phyloP scores from a whole-genome alignment of 805 yeast genomes.

The Candida loeiensis region DNA sequence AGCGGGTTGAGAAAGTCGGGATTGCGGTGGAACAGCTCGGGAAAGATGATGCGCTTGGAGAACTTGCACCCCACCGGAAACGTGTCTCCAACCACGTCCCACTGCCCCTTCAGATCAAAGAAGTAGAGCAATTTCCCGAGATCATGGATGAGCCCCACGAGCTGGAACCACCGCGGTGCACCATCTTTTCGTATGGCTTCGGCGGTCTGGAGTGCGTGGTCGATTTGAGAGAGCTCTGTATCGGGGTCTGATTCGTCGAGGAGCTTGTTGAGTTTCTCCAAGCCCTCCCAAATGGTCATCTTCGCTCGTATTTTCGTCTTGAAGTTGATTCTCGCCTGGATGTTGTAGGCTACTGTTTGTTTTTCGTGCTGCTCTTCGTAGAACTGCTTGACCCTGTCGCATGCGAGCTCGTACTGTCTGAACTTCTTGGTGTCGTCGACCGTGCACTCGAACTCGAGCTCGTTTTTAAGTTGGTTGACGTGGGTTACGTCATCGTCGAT shows the following conservation, averaged over 20 bases:
- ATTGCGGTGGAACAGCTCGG: constrained; percentile 56
- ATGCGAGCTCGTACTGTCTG: constrained; percentile 66
- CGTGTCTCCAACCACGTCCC: constrained; percentile 81
- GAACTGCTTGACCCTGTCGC: constrained; percentile 62
- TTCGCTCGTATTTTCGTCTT: constrained; percentile 63
- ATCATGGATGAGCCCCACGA: constrained; percentile 70
- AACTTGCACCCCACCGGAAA: constrained; percentile 72
- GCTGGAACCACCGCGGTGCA: constrained; percentile 73
- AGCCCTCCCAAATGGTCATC: constrained; percentile 72
- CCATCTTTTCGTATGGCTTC: constrained; percentile 67
- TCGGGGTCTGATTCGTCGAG: constrained; percentile 75
- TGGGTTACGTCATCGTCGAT: constrained; percentile 18
- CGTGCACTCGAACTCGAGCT: background rate
- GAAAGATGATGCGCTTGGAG: constrained; percentile 55
- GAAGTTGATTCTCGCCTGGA: constrained; percentile 68
- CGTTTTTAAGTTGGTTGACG: constrained; percentile 16
- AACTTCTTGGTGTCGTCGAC: constrained; percentile 37
- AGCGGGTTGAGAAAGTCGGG: constrained; percentile 63
- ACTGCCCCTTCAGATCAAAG: constrained; percentile 69
- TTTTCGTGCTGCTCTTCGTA: constrained; percentile 65
- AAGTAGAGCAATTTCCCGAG: constrained; percentile 66
- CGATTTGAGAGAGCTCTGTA: constrained; percentile 69
- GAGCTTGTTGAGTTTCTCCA: constrained; percentile 55
- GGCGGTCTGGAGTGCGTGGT: constrained; percentile 73
- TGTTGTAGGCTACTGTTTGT: constrained; percentile 69